Evolutionary conservation across 2,329 filamentous ascomycete species (phyloP).

Genomic region (Botrytis sinoallii): DNA sequence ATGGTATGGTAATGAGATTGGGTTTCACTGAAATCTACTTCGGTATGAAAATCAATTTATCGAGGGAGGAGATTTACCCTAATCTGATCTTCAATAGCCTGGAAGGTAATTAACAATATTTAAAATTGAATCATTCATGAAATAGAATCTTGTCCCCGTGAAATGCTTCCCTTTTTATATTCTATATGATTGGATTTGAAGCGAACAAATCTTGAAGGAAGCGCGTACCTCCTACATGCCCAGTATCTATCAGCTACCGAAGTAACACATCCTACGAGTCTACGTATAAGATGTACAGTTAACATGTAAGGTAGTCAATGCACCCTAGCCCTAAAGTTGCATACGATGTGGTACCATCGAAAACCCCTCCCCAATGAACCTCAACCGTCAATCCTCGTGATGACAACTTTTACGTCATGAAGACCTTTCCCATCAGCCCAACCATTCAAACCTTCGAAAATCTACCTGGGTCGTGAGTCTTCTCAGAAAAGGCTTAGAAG

Average conservation of each 20-base stretch:
- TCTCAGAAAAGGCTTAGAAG: not conserved
- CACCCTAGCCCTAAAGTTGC: not conserved
- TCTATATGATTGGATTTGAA: not conserved
- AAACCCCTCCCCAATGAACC: not conserved
- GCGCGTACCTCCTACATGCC: not conserved
- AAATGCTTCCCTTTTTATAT: not conserved
- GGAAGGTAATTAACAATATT: not conserved
- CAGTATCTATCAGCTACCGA: not conserved
- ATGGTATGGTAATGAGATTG: not conserved
- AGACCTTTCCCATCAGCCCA: not conserved
- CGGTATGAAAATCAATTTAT: not conserved
- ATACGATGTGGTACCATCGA: not conserved
- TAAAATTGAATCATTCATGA: not conserved
- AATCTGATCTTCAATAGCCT: not conserved
- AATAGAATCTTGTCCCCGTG: not conserved
- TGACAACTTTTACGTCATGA: conserved; percentile 2
- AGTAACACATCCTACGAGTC: not conserved
- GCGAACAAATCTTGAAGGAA: not conserved
- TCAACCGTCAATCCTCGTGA: not conserved
- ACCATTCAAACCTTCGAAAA: not conserved
- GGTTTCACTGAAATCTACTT: not conserved
- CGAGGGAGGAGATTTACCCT: not conserved
- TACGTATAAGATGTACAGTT: not conserved
- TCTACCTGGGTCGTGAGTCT: not conserved
- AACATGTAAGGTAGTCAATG: not conserved